phyloP scores from a whole-genome alignment of 768 basidiomycete genomes.

The Exidia glandulosa region DNA sequence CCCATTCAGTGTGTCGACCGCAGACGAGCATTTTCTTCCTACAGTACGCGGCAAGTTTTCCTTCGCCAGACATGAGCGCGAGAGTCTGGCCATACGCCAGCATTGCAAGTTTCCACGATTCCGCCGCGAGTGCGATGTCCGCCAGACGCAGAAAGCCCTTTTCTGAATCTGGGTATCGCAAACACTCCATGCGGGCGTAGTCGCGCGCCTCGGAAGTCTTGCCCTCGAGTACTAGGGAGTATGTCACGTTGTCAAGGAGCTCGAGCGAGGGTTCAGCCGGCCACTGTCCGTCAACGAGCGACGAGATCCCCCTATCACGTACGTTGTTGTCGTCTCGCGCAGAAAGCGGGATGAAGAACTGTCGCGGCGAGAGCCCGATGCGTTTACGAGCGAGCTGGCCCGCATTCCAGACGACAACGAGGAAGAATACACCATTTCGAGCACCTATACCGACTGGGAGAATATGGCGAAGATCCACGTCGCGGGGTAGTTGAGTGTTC shows the following conservation, averaged over 20 bases:
- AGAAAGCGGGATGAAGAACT: constrained; percentile 47
- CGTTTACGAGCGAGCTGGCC: constrained; percentile 40
- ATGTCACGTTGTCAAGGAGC: constrained; percentile 36
- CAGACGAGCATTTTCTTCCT: constrained; percentile 35
- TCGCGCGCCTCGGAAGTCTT: constrained; percentile 24
- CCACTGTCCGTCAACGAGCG: constrained; percentile 30
- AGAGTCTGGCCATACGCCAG: constrained; percentile 41
- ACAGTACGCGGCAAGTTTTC: constrained; percentile 30
- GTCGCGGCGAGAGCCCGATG: constrained; percentile 36
- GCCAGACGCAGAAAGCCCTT: constrained; percentile 41
- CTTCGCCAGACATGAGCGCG: constrained; percentile 23
- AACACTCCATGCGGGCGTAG: constrained; percentile 24
- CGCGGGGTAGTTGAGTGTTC: background rate
- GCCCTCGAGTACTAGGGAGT: constrained; percentile 31
- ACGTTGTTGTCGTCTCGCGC: constrained; percentile 29
- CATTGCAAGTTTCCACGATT: constrained; percentile 39
- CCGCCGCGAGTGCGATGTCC: constrained; percentile 28
- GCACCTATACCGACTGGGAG: background rate
- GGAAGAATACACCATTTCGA: constrained; percentile 20
- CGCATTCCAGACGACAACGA: constrained; percentile 44
- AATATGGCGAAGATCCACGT: background rate
- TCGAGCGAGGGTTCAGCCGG: constrained; percentile 19
- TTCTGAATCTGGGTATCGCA: constrained; percentile 22
- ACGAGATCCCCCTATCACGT: constrained; percentile 33
- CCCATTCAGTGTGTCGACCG: constrained; percentile 43